Base-by-base conservation (phyloP, 1,284 basidiomycete species). In the Vanrija sp. region DNA sequence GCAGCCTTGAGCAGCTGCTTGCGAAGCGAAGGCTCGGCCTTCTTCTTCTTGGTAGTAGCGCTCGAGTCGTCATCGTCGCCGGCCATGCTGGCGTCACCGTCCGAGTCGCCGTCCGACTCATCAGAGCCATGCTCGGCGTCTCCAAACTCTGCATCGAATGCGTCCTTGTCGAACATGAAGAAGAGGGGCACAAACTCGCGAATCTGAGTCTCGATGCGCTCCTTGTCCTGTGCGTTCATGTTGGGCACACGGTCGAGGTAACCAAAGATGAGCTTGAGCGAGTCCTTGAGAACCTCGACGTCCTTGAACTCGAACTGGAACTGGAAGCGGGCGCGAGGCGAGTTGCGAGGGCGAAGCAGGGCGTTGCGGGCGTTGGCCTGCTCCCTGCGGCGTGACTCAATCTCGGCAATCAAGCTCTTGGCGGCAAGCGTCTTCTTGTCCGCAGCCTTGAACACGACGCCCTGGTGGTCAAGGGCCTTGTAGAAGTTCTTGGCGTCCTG, bases 401-500 rank as follows among this genome's bases (percentile, higher is more conserved):
- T 89, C 66, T 98, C 91, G 41, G 80, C 82, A 44, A 97, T 85
- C 66, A 98, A 88, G 58, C 86, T 81, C 77, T 95, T 98, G 45
- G 87, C 82, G 5, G 91, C 95, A 68, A 96, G 88, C 49, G 84
- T 85, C 80, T 97, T 97, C 83, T 97, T 98, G 79, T 99, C 96
- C 71, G 89, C 90, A 44, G 83, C 81, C 79, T 98, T 98, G 84
- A 96, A 96, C 59, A 83, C 85, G 68, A 92, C 88, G 6, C 92
- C 93, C 70, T 98, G 94, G 70, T 97, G 92, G 72, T 98, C 96
- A 54, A 98, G 83, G 41, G 88, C 88, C 79, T 96, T 96, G 83
- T 94, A 94, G 73, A 95, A 98, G 78, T 98, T 98, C 76, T 92
- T 90, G 53, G 86, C 87, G 68, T 98, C 95, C 42, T 97, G 88